Evolutionary conservation across 2,329 filamentous ascomycete species (phyloP).

Genomic region (Verruconis gallopava): DNA sequence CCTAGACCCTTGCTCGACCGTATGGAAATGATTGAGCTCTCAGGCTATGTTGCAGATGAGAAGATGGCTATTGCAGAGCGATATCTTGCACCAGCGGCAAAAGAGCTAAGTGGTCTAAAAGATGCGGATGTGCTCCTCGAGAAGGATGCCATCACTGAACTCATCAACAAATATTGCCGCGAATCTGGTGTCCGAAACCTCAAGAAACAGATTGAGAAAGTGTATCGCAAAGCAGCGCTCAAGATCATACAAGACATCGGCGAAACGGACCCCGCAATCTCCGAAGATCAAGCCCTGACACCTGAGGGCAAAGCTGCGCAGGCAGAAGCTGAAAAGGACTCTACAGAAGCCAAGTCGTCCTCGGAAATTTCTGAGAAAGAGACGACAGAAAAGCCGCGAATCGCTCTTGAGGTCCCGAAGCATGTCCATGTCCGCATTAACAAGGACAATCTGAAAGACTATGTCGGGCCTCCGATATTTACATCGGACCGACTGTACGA

Average conservation of each 20-base stretch:
- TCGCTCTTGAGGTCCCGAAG: constrained; percentile 72
- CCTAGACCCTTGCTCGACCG: constrained; percentile 84
- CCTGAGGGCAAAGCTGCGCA: constrained; percentile 72
- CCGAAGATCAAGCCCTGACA: constrained; percentile 71
- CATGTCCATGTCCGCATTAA: constrained; percentile 73
- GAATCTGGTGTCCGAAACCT: constrained; percentile 94
- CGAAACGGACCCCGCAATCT: constrained; percentile 69
- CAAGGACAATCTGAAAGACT: constrained; percentile 88
- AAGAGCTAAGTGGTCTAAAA: constrained; percentile 81
- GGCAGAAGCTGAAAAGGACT: constrained; percentile 56
- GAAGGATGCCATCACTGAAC: constrained; percentile 79
- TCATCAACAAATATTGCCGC: constrained; percentile 97
- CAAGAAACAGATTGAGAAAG: constrained; percentile 99
- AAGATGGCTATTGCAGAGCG: constrained; percentile 96
- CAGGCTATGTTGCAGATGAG: constrained; percentile 93
- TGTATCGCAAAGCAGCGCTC: constrained; percentile 90
- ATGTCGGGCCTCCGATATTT: constrained; percentile 90
- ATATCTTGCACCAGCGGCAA: constrained; percentile 88
- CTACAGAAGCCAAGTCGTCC: constrained; percentile 49
- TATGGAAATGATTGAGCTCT: constrained; percentile 95
- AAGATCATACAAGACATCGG: constrained; percentile 95
- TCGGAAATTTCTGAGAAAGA: constrained; percentile 43
- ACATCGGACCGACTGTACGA: constrained; percentile 94
- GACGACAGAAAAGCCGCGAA: constrained; percentile 53
- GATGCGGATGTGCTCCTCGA: constrained; percentile 80